Conservation (phyloP, 257 asterid genomes). For the Solanum bulbocastanum region DNA sequence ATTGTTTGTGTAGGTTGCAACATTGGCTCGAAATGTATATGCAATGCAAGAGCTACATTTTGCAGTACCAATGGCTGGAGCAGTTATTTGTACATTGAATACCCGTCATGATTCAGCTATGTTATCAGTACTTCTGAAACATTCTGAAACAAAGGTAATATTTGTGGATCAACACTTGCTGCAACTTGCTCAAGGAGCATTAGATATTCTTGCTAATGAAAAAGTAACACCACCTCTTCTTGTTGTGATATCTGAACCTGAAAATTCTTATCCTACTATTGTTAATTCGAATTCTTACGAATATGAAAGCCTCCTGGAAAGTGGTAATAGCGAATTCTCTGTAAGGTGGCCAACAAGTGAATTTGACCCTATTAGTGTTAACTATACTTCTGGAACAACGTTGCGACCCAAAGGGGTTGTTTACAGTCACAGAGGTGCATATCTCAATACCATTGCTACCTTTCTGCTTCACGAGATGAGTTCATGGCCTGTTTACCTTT, state of each 20-base stretch:
- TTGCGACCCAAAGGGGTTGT: conserved; percentile 34
- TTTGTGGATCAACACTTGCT: conserved; percentile 26
- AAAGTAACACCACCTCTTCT: conserved; percentile 8
- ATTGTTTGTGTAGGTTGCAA: conserved; percentile 16
- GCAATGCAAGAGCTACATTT: conserved; percentile 37
- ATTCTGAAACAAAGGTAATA: conserved; percentile 27
- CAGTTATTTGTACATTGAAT: conserved; percentile 20
- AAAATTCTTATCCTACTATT: background rate
- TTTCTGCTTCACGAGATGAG: conserved; percentile 19
- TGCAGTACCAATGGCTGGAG: conserved; percentile 39
- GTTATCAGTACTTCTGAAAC: conserved; percentile 17
- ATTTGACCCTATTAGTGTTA: conserved; percentile 27
- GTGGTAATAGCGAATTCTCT: background rate
- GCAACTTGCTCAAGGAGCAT: conserved; percentile 18
- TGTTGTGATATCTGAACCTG: conserved; percentile 12
- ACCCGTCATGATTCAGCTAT: conserved; percentile 22
- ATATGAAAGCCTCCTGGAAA: conserved; percentile 15
- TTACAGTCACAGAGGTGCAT: conserved; percentile 30
- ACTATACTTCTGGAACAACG: conserved; percentile 33
- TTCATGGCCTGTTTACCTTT: conserved; percentile 21
- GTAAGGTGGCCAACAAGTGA: conserved; percentile 19
- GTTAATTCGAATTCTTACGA: background rate
- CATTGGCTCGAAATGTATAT: conserved; percentile 27
- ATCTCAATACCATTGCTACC: conserved; percentile 20
- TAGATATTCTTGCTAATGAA: conserved; percentile 2